Evolutionary conservation across 345 rosid genomes (phyloP).

Genomic region (Melastoma malabathricum): DNA sequence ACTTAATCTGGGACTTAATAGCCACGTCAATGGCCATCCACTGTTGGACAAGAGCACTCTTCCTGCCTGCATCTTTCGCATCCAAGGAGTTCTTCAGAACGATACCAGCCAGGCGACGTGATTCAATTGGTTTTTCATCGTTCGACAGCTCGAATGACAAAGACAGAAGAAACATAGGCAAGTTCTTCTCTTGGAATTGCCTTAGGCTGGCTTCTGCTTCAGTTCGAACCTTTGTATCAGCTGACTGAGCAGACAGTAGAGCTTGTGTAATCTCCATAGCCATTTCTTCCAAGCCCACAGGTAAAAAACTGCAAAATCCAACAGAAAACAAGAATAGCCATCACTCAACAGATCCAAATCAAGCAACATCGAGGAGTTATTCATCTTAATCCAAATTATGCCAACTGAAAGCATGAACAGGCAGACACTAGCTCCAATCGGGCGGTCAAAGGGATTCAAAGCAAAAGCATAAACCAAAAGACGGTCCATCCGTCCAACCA

Average conservation of each 20-base stretch:
- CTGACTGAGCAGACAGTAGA: slow-evolving; percentile 72
- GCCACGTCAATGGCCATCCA: slow-evolving; percentile 54
- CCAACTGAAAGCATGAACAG: no score
- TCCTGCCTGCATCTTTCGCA: slow-evolving; percentile 59
- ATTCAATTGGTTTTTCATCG: slow-evolving; percentile 62
- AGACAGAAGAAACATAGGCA: slow-evolving; percentile 57
- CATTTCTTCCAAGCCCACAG: slow-evolving; percentile 33
- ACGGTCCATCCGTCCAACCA: no score
- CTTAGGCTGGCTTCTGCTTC: slow-evolving; percentile 62
- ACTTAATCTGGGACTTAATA: slow-evolving; percentile 76
- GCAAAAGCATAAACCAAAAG: no score
- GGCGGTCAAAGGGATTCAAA: no score
- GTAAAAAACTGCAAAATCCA: not conserved
- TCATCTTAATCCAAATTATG: no score
- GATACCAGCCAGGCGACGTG: slow-evolving; percentile 84
- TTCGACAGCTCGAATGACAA: slow-evolving; percentile 73
- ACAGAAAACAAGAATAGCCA: not conserved
- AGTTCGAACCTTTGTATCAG: slow-evolving; percentile 57
- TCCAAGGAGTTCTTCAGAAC: slow-evolving; percentile 84
- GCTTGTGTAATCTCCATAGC: slow-evolving; percentile 83
- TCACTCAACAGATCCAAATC: no score
- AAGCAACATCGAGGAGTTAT: no score
- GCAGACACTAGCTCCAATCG: no score
- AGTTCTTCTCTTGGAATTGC: slow-evolving; percentile 75
- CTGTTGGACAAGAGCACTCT: slow-evolving; percentile 57